Conservation (phyloP, 2,329 filamentous ascomycete genomes). For the Colletotrichum agaves region DNA sequence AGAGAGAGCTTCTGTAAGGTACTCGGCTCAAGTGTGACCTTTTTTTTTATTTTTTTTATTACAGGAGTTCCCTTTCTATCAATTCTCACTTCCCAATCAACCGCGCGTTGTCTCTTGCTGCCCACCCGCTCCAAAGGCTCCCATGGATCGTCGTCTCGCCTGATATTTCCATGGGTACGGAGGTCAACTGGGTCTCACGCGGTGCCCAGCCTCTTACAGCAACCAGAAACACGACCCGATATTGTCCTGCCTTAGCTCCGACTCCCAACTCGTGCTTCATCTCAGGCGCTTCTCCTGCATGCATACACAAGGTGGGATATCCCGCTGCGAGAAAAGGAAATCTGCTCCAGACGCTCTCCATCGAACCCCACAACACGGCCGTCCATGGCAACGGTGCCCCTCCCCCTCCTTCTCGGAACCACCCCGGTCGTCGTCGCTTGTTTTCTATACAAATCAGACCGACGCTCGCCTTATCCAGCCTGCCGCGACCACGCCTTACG, state of each 20-base stretch:
- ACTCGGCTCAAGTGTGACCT: no score
- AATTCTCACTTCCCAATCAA: background rate
- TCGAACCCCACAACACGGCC: conserved; percentile 19
- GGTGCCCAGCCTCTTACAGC: conserved; percentile 24
- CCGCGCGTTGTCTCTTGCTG: background rate
- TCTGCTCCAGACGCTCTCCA: background rate
- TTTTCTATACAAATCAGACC: conserved; percentile 33
- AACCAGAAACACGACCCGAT: conserved; percentile 23
- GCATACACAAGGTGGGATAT: no score
- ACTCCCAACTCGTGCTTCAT: background rate
- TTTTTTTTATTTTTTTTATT: no score
- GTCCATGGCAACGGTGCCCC: conserved; percentile 30
- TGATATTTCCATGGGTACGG: conserved; percentile 22
- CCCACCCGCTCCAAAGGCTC: background rate
- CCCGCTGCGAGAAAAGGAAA: conserved; percentile 3
- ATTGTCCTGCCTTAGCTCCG: background rate
- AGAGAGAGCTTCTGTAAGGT: no score
- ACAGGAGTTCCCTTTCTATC: no score
- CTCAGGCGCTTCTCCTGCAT: no score
- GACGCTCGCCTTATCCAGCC: conserved; percentile 21
- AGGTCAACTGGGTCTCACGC: conserved; percentile 12
- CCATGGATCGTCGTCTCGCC: background rate
- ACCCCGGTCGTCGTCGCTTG: conserved; percentile 28
- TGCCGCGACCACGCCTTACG: conserved; percentile 2
- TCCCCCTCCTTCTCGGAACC: conserved; percentile 20